Base-by-base conservation (phyloP, 2,329 filamentous ascomycete genomes). In the Akanthomyces muscarius region DNA sequence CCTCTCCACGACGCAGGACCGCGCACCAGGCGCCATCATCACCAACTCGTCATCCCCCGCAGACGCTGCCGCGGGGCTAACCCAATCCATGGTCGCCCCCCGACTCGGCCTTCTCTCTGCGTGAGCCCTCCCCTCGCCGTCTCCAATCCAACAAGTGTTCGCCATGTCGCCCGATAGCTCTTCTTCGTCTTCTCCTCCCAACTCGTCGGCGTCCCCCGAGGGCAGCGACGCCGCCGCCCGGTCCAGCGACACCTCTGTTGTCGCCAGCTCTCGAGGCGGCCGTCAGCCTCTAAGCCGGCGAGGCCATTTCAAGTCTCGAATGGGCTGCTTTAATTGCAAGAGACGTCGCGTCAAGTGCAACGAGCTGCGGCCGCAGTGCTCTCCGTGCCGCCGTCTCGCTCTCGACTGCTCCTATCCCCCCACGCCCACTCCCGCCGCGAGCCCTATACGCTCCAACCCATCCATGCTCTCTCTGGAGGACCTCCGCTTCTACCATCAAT, bases 401-500 rank as follows among this genome's bases (percentile, higher is more conserved):
- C 65, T 77, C 28, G 58, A 63, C 3, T 77, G 75, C 69, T 67
- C 72, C 64, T 74, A 76, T 62, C 70, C 74, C 18, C 30, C 65
- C 10, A 47, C 63, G 25, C 8, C 64, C 57, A 36, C 64, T 14
- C 45, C 53, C 21, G 42, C 38, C 54, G 36, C 48, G 0, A 44
- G 45, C 23, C 55, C 55, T 10, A 54, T 67, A 18, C 61, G 65
- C 18, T 56, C 67, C 42, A 57, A 64, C 8, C 50, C 66, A 30
- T 65, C 67, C 28, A 62, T 55, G 36, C 78, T 80, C 62, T 72
- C 71, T 30, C 68, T 77, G 18, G 72, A 79, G 48, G 80, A 83
- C 65, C 73, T 83, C 70, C 73, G 78, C 8, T 80, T 81, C 66
- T 82, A 82, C 64, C 79, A 82, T 63, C 80, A 82, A 65, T 83